Evolutionary conservation across 2,329 filamentous ascomycete genomes (phyloP), one percentile per base, ranked within the genome.

Genomic region (Venturia asperata): DNA sequence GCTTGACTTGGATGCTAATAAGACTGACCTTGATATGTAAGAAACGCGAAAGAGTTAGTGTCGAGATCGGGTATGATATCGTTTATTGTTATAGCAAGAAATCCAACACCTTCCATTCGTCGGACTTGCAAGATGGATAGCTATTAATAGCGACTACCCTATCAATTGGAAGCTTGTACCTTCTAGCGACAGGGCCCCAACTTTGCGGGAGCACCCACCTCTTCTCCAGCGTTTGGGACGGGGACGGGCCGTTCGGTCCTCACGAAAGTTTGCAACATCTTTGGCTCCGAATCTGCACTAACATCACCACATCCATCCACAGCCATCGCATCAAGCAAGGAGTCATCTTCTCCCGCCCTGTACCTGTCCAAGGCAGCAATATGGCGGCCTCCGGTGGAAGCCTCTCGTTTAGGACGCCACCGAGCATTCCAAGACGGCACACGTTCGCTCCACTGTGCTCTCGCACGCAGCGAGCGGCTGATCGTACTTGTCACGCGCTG

Each of bases 391-490:
- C 47, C 47, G 47, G 47, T 27, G 47, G 7, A 52, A 30, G 47
- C 47, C 47, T 52, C 45, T 49, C 45, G 47, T 52, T 52, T 52
- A 17, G 47, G 47, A 15, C 47, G 47, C 47, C 47, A 52, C 47
- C 47, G 2, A 15, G 47, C 47, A 19, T 13, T 15, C 39, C 39
- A 15, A 41, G 39, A 41, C 39, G 39, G 39, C 39, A 13, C 5
- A 49, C 21, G 47, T 7, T 15, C 47, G 21, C 21, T 52, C 21
- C 21, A 27, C 11, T 15, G 47, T 52, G 45, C n/a, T 49, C n/a
- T 49, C 7, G 45, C 45, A n/a, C 24, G 45, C 45, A 49, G 45
- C 45, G 21, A 3, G 27, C 10, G 45, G 47, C 47, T 52, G 27
- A 52, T 52, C 24, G 47, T 52, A 24, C 21, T 27, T 27, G 11